Evolutionary conservation across 1,284 basidiomycete species (phyloP).

Genomic region (Rhodotorula sp.): DNA sequence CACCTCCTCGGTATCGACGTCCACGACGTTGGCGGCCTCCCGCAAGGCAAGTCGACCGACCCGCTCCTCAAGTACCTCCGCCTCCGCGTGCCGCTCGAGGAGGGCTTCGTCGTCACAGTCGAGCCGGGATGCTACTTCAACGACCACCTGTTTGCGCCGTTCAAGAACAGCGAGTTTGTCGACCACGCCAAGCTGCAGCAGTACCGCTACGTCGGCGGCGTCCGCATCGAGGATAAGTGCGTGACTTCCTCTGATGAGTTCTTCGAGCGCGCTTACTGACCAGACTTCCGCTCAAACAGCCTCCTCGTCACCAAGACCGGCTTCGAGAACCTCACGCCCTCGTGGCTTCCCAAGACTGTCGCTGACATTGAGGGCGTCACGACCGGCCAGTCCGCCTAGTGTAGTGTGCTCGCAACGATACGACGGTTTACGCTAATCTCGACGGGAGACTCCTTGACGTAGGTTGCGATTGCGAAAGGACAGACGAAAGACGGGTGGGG

Average conservation of each 20-base stretch:
- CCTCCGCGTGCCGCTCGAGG: slow-evolving; percentile 66
- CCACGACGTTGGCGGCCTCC: slow-evolving; percentile 56
- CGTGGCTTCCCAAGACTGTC: slow-evolving; percentile 36
- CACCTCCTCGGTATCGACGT: slow-evolving; percentile 87
- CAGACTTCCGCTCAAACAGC: slow-evolving; percentile 10
- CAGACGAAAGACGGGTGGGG: neutral
- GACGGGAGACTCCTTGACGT: neutral
- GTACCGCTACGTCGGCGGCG: slow-evolving; percentile 78
- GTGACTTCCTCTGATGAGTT: neutral
- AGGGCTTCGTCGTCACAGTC: slow-evolving; percentile 59
- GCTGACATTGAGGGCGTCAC: slow-evolving; percentile 37
- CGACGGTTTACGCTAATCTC: neutral
- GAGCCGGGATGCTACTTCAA: slow-evolving; percentile 67
- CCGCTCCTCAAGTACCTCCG: slow-evolving; percentile 73
- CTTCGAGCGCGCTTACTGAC: neutral
- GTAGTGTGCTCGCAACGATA: neutral
- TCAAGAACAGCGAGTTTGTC: slow-evolving; percentile 62
- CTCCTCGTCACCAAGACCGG: slow-evolving; percentile 42
- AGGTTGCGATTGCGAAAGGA: neutral
- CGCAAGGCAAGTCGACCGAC: slow-evolving; percentile 50
- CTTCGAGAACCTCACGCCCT: slow-evolving; percentile 42
- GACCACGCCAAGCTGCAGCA: slow-evolving; percentile 66
- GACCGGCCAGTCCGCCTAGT: slow-evolving; percentile 10
- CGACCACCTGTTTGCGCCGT: slow-evolving; percentile 41
- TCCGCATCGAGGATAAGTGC: slow-evolving; percentile 85